Evolutionary conservation across 352 stramenopile genomes (phyloP), one percentile per base, ranked within the genome.

Genomic region (Hyaloperonospora brassicae): DNA sequence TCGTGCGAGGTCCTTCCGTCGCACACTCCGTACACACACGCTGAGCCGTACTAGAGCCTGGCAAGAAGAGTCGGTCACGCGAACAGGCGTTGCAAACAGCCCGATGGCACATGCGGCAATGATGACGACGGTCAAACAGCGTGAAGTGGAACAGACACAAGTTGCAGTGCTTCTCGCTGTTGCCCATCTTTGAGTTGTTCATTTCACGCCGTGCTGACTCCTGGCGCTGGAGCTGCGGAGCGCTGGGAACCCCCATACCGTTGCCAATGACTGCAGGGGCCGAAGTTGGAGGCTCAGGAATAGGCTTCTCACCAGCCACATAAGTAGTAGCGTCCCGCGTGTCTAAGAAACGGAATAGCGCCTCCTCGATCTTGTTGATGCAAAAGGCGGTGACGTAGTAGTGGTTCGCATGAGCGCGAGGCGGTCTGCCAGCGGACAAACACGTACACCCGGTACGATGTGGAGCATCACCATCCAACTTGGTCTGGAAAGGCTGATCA

Each of bases 101-200:
- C 22, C 84, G 83, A 55, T 93, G 81, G 52, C 85, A 95, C 76
- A 95, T 91, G 44, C 85, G 85, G 50, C 85, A 95, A 57, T 95
- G 85, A 57, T 95, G 85, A 46, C 84, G 84, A 14, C 85, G 81
- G 52, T 93, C 82, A 47, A 95, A 93, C 50, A 95, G 79, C 53
- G 83, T 93, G 51, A 95, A 95, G 69, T 92, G 81, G 66, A 93
- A 93, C 36, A 93, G 59, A 62, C 85, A 95, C 50, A 92, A 61
- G 62, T 95, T 93, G 66, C 85, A 95, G 66, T 94, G 80, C 64
- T 89, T 89, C 64, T 89, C 83, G 55, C 85, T 95, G 50, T 68
- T 79, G 40, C 70, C 66, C 60, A 85, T 89, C 58, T 72, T 71
- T 5, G 67, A 73, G 50, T 64, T 71, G 57, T 81, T 86, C 47